phyloP scores from a whole-genome alignment of 106 monocot species.

The Amphibolis antarctica region DNA sequence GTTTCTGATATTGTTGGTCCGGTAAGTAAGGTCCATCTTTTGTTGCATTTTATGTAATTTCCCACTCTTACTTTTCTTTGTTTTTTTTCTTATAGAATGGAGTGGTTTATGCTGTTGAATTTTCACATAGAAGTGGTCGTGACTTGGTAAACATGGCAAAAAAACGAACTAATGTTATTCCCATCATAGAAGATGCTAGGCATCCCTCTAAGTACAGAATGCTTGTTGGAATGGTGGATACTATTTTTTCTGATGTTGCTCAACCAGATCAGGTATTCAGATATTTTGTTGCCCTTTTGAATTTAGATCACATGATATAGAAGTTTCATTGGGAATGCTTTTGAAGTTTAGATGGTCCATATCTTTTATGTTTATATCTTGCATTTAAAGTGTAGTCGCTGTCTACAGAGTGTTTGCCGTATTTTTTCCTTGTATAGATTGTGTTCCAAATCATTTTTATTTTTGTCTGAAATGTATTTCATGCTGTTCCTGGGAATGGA shows the following conservation, averaged over 20 bases:
- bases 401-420: too few relatives aligned
- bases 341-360: too few relatives aligned
- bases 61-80: neutral
- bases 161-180: slow-evolving; percentile 90
- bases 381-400: too few relatives aligned
- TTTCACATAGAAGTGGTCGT: slow-evolving; percentile 91
- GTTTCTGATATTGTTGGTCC: slow-evolving; percentile 98
- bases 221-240: slow-evolving; percentile 98
- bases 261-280: slow-evolving; percentile 83
- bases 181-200: slow-evolving; percentile 96
- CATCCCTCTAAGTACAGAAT: slow-evolving; percentile 93
- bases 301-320: too few relatives aligned
- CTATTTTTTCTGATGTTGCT: slow-evolving; percentile 98
- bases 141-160: slow-evolving; percentile 98
- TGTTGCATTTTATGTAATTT: neutral
- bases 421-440: too few relatives aligned
- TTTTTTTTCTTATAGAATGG: slow-evolving; percentile 42
- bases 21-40: slow-evolving; percentile 24
- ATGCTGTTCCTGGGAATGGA: too few relatives aligned
- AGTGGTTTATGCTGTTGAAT: slow-evolving; percentile 91
- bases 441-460: too few relatives aligned
- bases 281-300: too few relatives aligned
- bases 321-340: too few relatives aligned
- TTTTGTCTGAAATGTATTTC: too few relatives aligned
- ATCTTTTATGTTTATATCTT: too few relatives aligned